These are phyloP conservation scores for Fusarium redolens DNA, from an alignment of 2,329 filamentous ascomycete species.

Conservation along the genomic window DNA sequence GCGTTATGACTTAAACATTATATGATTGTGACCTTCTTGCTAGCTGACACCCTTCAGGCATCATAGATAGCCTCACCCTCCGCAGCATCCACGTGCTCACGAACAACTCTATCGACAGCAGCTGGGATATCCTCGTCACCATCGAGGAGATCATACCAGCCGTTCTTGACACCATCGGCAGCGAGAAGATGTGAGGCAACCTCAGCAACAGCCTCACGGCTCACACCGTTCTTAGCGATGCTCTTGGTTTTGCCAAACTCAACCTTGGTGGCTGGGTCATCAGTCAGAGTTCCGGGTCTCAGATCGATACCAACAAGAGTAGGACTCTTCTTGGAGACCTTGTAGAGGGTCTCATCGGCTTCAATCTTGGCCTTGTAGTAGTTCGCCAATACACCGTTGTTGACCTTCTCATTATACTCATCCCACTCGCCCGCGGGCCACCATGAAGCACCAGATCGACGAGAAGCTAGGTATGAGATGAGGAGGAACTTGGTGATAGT, in stretches of 20 bases:
- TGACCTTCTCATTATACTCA: conserved; percentile 55
- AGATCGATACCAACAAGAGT: conserved; percentile 64
- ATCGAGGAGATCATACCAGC: conserved; percentile 67
- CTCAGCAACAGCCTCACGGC: conserved; percentile 69
- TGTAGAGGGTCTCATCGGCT: conserved; percentile 68
- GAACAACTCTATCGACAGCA: conserved; percentile 62
- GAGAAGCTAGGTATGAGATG: conserved; percentile 69
- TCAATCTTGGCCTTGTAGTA: conserved; percentile 72
- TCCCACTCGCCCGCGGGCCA: conserved; percentile 64
- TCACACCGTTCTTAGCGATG: conserved; percentile 52
- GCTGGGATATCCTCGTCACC: conserved; percentile 61
- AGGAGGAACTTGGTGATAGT: conserved; percentile 71
- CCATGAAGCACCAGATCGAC: conserved; percentile 65
- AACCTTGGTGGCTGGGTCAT: conserved; percentile 61
- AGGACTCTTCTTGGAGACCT: conserved; percentile 55
- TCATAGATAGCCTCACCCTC: conserved; percentile 62
- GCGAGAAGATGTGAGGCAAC: conserved; percentile 68
- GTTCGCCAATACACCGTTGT: conserved; percentile 55
- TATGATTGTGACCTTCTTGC: background rate
- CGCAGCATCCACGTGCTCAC: conserved; percentile 61
- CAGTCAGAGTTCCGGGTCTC: conserved; percentile 62
- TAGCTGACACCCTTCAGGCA: conserved; percentile 9
- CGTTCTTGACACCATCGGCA: conserved; percentile 57
- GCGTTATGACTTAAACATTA: background rate
- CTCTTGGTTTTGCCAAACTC: conserved; percentile 59